These are phyloP conservation scores for Nicotiana rustica DNA, from an alignment of 305 asterid genomes.

Conservation along the genomic window DNA sequence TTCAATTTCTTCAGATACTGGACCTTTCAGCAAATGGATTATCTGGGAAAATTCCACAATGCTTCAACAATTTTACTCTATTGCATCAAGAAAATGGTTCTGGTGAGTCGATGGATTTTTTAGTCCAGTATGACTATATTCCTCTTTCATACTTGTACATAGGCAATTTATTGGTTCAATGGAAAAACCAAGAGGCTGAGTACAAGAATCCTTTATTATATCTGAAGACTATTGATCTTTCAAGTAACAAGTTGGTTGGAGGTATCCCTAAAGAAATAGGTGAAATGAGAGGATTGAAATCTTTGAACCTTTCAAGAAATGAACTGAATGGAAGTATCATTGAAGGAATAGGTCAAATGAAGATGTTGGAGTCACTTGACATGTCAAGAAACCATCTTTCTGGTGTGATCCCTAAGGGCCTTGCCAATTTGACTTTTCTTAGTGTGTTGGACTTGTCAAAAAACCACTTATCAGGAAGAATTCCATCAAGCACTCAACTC, in stretches of 20 bases:
- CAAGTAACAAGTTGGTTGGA: constrained; percentile 47
- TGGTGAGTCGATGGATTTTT: background rate
- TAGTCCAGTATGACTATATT: background rate
- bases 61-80: constrained; percentile 44
- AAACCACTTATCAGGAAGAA: constrained; percentile 34
- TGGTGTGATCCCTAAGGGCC: constrained; percentile 34
- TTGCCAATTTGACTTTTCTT: constrained; percentile 20
- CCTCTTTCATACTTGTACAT: background rate
- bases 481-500: constrained; percentile 37
- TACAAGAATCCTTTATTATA: constrained; percentile 26
- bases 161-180: constrained; percentile 34
- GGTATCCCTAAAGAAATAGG: constrained; percentile 37
- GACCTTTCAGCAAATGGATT: constrained; percentile 46
- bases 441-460: constrained; percentile 34
- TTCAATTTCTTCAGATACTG: constrained; percentile 40
- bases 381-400: constrained; percentile 37
- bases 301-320: constrained; percentile 39
- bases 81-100: constrained; percentile 31
- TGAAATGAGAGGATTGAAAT: constrained; percentile 18
- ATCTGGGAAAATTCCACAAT: constrained; percentile 43
- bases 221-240: constrained; percentile 47
- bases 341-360: constrained; percentile 33
- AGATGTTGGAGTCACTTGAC: constrained; percentile 37
- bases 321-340: constrained; percentile 32
- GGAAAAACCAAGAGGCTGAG: constrained; percentile 43